Conservation (phyloP, 352 stramenopile species). For the Pseudoperonospora humuli region DNA sequence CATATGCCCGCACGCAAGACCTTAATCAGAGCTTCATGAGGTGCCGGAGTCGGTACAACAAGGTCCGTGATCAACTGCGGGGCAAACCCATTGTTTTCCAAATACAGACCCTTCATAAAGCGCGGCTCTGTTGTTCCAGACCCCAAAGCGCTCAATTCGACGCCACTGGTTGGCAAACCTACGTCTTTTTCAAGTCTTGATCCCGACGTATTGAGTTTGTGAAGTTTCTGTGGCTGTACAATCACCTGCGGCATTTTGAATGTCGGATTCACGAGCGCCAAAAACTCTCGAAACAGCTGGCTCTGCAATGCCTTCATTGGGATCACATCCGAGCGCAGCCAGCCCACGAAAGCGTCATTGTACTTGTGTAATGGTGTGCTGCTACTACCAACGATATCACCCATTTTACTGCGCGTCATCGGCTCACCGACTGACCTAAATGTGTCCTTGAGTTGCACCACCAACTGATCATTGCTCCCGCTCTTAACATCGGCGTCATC, state of each 20-base stretch:
- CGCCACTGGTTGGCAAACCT: conserved; percentile 10
- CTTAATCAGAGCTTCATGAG: conserved; percentile 45
- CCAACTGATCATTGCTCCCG: conserved; percentile 5
- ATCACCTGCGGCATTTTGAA: conserved; percentile 35
- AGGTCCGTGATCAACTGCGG: conserved; percentile 30
- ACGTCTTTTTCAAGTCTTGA: conserved; percentile 17
- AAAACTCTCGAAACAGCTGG: conserved; percentile 28
- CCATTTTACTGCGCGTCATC: conserved; percentile 22
- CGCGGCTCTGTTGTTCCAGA: conserved; percentile 7
- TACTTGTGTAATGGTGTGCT: conserved; percentile 3
- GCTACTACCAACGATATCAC: conserved; percentile 2
- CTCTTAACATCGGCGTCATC: conserved; percentile 8
- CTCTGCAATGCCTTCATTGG: conserved; percentile 36
- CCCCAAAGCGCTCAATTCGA: conserved; percentile 10
- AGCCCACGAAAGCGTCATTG: conserved; percentile 34
- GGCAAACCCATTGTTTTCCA: conserved; percentile 26
- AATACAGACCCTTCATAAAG: conserved; percentile 46
- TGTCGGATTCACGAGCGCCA: conserved; percentile 29
- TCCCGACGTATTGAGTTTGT: conserved; percentile 14
- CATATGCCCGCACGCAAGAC: conserved; percentile 64
- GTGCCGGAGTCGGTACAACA: conserved; percentile 25
- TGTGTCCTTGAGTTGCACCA: conserved; percentile 23
- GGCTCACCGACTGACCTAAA: background rate
- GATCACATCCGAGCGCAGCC: conserved; percentile 38
- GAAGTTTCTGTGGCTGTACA: conserved; percentile 24